Conservation (phyloP, 352 stramenopile species). For the Globisporangium recalcitrans region DNA sequence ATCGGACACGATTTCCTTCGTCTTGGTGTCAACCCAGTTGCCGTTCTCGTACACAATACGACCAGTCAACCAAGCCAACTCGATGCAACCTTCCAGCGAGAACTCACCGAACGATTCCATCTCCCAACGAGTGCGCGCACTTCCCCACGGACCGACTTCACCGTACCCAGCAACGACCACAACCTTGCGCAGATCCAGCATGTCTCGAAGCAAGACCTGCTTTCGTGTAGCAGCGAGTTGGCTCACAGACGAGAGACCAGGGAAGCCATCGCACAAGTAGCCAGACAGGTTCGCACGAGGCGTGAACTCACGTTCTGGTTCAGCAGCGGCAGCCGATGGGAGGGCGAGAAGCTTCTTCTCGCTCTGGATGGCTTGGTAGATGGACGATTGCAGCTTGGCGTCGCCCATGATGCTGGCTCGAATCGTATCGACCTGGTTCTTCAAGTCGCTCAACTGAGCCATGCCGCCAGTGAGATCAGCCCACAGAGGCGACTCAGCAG, state of each 20-base stretch:
- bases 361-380: slow-evolving; percentile 32
- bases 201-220: slow-evolving; percentile 49
- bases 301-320: slow-evolving; percentile 21
- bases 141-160: slow-evolving; percentile 85
- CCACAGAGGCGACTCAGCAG: slow-evolving; percentile 66
- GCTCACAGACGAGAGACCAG: slow-evolving; percentile 36
- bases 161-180: slow-evolving; percentile 85
- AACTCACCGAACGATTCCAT: slow-evolving; percentile 89
- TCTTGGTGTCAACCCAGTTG: slow-evolving; percentile 81
- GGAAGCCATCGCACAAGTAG: slow-evolving; percentile 73
- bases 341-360: slow-evolving; percentile 32
- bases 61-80: slow-evolving; percentile 82
- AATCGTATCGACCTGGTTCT: slow-evolving; percentile 54
- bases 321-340: slow-evolving; percentile 15
- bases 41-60: slow-evolving; percentile 79
- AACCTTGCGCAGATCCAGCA: slow-evolving; percentile 80
- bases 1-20: slow-evolving; percentile 72
- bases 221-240: slow-evolving; percentile 31
- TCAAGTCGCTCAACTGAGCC: slow-evolving; percentile 69
- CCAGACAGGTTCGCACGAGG: slow-evolving; percentile 63
- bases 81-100: slow-evolving; percentile 86
- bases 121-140: slow-evolving; percentile 83
- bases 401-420: slow-evolving; percentile 49
- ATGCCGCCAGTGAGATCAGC: slow-evolving; percentile 80
- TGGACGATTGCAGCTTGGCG: slow-evolving; percentile 49